Base-by-base conservation (phyloP, 208 protist genomes). In the Leishmania amazonensis region DNA sequence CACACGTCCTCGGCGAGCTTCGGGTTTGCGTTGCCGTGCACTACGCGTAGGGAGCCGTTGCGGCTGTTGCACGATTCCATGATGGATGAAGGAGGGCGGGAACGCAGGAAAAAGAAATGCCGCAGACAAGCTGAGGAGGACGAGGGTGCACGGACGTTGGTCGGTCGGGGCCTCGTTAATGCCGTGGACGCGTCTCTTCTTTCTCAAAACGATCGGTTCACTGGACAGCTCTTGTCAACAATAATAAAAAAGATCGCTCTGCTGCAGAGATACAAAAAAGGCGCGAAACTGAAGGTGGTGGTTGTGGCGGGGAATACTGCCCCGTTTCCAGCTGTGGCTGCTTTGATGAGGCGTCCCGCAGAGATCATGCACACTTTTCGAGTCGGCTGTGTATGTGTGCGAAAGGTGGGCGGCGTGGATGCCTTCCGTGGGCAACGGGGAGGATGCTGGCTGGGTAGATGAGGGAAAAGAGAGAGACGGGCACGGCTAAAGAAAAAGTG, bases 21-120 rank as follows among this genome's bases (percentile, higher is more conserved):
- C 8, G 96, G 96, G 83, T 98, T 97, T 17, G 90, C 89, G 84
- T 95, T 97, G 31, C 96, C 96, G 83, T 93, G 76, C 31, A 98
- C 87, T 28, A 98, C 89, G 49, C 93, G 93, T 62, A 98, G 90
- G 11, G 88, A 87, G 53, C 95, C 93, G 75, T 96, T 88, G 78
- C 87, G 92, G 47, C 81, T 85, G 53, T 31, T 86, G 74, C 76
- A 72, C 42, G 75, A 51, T 73, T 85, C 84, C 75, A 87, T 81
- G 13, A 47, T 76, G 64, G n/a, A 40, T 19, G 35, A 13, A 4
- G 49, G 51, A 40, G 49, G 24, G 31, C 47, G 24, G 40, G 28
- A 38, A 54, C 49, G 40, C 70, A 53, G 17, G 2, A 53, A 35
- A 42, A 53, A 31, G 11, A 53, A 53, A 53, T 53, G 17, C 8